Base-by-base conservation (phyloP, 306 rosid species). In the Vigna nakashimae region DNA sequence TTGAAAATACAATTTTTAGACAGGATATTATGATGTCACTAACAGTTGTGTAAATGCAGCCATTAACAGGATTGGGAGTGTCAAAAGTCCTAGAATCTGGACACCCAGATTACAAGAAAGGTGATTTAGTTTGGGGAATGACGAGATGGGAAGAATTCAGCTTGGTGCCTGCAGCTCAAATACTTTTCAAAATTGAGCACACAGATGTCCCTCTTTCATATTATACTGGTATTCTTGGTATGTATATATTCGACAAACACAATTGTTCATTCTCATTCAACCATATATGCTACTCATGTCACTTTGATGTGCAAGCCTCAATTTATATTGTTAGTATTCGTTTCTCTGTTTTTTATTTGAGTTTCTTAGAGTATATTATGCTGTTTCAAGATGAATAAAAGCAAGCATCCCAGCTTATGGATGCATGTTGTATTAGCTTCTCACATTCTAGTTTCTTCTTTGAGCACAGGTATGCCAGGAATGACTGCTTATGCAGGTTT, bases 381-480 rank as follows among this genome's bases (percentile, higher is more conserved):
- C 38, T 6, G 64, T 36, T 75, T 50, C 40, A 6, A 30, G 62
- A 69, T 45, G 15, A 78, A 57, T 45, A 34, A 4, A 36, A 12
- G 4, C 18, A 18, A 32, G n/a, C n/a, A 9, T 46, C 36, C 20
- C 32, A 69, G 30, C 45, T 20, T 42, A 65, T 65, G 53, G 62
- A 73, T 55, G 71, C 40, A 2, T 66, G n/a, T 56, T 17, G 30
- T 10, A 2, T 26, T 55, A 32, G 22, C 11, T 77, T 24, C 22
- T 67, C 2, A 11, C 17, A 11, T 36, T 36, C 43, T 49, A 1
- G 42, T 42, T 73, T 59, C 11, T 40, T 32, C 16, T 62, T 60
- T 26, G 77, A 78, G 10, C 34, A 34, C 69, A 83, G 86, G 89
- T 69, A 84, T 84, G 89, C 83, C 92, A 0, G 85, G 85, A 55